Conservation (phyloP, 2,329 filamentous ascomycete species). For the Colletotrichum karsti region DNA sequence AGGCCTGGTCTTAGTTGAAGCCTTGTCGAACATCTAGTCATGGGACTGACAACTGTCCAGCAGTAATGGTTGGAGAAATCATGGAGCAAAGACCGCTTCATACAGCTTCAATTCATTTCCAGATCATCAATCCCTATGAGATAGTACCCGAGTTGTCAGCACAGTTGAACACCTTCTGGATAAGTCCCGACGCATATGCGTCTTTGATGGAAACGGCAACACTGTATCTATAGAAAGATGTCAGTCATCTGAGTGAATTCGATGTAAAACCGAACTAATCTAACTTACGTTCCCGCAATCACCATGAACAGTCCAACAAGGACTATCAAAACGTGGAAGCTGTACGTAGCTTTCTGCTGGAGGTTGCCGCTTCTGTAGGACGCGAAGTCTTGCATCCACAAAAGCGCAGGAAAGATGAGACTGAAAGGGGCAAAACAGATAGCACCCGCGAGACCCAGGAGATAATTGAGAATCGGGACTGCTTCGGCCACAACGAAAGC, state of each 20-base stretch:
- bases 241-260: background rate
- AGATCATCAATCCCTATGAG: too few relatives aligned
- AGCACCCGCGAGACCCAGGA: conserved; percentile 54
- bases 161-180: background rate
- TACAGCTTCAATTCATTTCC: too few relatives aligned
- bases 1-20: too few relatives aligned
- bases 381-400: conserved; percentile 36
- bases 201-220: background rate
- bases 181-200: background rate
- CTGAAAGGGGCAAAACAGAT: conserved; percentile 40
- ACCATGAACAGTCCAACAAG: background rate
- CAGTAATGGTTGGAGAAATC: too few relatives aligned
- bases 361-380: background rate
- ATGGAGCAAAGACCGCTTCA: too few relatives aligned
- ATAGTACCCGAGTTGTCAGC: background rate
- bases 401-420: conserved; percentile 36
- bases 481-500: conserved; percentile 53
- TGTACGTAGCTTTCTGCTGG: background rate
- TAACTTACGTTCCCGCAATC: background rate
- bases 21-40: too few relatives aligned
- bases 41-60: too few relatives aligned
- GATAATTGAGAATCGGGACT: conserved; percentile 61
- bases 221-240: background rate
- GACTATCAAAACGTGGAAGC: background rate
- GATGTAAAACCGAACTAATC: accelerated